A percentile compares a stretch with the other conserved stretches of the same genome.
Conservation (phyloP, 345 rosid species). For the Salix brachista region DNA sequence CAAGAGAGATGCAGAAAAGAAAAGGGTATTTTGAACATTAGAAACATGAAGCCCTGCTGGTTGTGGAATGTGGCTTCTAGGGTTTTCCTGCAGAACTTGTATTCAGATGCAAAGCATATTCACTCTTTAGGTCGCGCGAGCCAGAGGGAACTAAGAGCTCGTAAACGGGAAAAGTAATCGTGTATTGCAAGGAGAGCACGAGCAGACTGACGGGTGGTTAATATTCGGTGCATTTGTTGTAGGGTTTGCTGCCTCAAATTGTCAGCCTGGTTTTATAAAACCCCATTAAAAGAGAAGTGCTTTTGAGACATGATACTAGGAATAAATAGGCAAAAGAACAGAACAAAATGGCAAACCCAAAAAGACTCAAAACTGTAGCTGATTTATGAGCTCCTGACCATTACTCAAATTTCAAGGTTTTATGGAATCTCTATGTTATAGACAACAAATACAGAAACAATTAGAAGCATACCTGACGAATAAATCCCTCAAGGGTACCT, state of each 20-base stretch:
- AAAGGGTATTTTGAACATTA: background rate
- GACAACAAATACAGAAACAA: background rate
- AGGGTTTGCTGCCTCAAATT: constrained; percentile 86
- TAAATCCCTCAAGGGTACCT: constrained; percentile 95
- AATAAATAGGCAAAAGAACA: background rate
- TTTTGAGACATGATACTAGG: background rate
- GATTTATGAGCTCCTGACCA: no score
- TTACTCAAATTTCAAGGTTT: background rate
- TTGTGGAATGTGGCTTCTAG: background rate
- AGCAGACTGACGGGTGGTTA: constrained; percentile 91
- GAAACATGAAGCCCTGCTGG: constrained; percentile 6
- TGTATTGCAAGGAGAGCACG: constrained; percentile 93
- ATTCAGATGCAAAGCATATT: constrained; percentile 15
- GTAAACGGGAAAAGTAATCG: constrained; percentile 80
- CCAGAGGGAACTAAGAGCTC: constrained; percentile 98
- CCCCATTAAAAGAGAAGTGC: background rate
- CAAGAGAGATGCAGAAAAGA: background rate
- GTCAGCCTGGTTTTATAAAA: constrained; percentile 63
- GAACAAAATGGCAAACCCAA: background rate
- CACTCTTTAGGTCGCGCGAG: constrained; percentile 93
- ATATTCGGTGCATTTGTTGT: constrained; percentile 86
- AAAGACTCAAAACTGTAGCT: background rate
- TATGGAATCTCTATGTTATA: background rate
- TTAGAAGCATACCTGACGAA: constrained; percentile 65
- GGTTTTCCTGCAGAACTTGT: constrained; percentile 12